Conservation (phyloP, 78 protist genomes). For the Planoprotostelium fungivorum region DNA sequence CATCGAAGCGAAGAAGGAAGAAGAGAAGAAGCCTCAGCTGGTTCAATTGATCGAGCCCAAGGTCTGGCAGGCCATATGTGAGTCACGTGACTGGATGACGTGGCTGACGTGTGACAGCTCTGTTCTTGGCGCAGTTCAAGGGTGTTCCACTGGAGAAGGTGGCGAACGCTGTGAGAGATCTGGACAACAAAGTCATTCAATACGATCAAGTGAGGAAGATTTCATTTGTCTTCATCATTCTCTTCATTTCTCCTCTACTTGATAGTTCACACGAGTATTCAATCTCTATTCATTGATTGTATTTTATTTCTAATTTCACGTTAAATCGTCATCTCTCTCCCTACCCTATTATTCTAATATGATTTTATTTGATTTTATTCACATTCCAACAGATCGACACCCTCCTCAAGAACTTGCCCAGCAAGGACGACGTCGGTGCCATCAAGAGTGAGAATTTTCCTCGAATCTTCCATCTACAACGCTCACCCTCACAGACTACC, state of each 20-base stretch:
- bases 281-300: no score
- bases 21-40: conserved; percentile 43
- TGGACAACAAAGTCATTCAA: neutral
- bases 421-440: neutral
- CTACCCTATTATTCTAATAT: no score
- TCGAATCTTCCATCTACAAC: neutral
- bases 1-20: conserved; percentile 56
- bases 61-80: conserved; percentile 14
- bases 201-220: neutral
- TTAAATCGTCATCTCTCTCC: no score
- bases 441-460: neutral
- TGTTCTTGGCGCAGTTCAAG: neutral
- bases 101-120: neutral
- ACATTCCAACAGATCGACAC: neutral
- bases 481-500: neutral
- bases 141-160: neutral
- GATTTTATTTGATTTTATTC: neutral
- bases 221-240: no score
- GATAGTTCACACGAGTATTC: no score
- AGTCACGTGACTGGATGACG: neutral
- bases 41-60: conserved; percentile 44
- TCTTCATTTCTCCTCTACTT: no score
- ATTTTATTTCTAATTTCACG: no score
- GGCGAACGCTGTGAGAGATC: neutral
- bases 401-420: neutral